Evolutionary conservation across 2,329 filamentous ascomycete species (phyloP), one percentile per base, ranked within the genome.

Genomic region (Talaromyces sp.): DNA sequence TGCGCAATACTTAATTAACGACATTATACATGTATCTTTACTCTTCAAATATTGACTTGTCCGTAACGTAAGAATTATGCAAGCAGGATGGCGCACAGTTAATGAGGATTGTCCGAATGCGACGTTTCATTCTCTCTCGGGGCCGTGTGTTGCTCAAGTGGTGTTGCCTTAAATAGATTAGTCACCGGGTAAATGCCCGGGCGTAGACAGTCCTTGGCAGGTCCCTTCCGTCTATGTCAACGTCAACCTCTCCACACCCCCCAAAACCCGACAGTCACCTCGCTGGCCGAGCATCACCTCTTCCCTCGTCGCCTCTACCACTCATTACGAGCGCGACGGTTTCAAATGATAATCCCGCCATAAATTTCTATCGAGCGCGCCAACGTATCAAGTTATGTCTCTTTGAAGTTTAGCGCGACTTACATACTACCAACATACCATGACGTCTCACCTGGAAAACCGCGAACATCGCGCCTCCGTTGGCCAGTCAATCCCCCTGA

Each of bases 401-500:
- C 44, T 45, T 17, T 40, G 45, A 49, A 17, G 13, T 24, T 35
- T 36, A 14, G 30, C 19, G 43, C 30, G 14, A 6, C 13, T 19
- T 9, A 17, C 14, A 16, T 19, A 44, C 30, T 19, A 46, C 39
- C 16, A 20, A 19, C 36, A 19, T 10, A 39, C 7, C 36, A 63
- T 62, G 61, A 20, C 55, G 52, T 53, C 51, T 43, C 35, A 45
- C 27, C 29, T 33, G 14, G 47, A 49, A 40, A 32, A 32, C 27
- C 47, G 37, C 33, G 54, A 58, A 42, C 27, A 53, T 30, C 56
- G 54, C 11, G 55, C 55, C 43, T 57, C 65, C n/a, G 61, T 61
- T 36, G 61, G 64, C 16, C 54, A 62, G 32, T 60, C 66, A 39
- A 60, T 70, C 14, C 67, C 69, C 8, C 50, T 70, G 14, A 55